These are phyloP conservation scores for Neobulgaria alba DNA, from an alignment of 2,329 filamentous ascomycete species.

Conservation along the genomic window DNA sequence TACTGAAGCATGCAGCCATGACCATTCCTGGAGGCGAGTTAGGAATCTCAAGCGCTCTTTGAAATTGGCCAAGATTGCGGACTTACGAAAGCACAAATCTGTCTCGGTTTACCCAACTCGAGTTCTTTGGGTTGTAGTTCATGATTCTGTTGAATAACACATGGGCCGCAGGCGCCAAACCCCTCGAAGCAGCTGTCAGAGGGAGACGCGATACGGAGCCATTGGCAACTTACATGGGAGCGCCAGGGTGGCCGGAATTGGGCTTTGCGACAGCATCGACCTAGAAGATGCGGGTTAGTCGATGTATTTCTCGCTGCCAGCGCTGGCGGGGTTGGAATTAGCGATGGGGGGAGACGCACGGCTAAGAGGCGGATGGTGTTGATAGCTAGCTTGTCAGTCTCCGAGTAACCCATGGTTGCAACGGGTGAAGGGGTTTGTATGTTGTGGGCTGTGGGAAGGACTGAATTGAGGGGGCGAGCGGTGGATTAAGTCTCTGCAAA, in stretches of 20 bases:
- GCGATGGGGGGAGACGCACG: slow-evolving; percentile 51
- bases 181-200: slow-evolving; percentile 40
- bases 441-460: too few relatives aligned
- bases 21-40: slow-evolving; percentile 64
- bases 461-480: too few relatives aligned
- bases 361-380: slow-evolving; percentile 97
- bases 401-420: slow-evolving; percentile 69
- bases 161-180: slow-evolving; percentile 90
- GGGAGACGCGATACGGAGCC: neutral
- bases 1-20: slow-evolving; percentile 99
- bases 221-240: slow-evolving; percentile 69
- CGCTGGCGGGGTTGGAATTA: slow-evolving; percentile 33
- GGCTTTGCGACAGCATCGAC: slow-evolving; percentile 94
- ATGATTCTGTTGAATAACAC: slow-evolving; percentile 99
- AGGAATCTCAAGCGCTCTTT: neutral
- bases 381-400: slow-evolving; percentile 83
- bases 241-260: slow-evolving; percentile 97
- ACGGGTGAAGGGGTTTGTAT: slow-evolving; percentile 2
- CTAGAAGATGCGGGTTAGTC: slow-evolving; percentile 42
- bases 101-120: slow-evolving; percentile 93
- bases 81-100: slow-evolving; percentile 98
- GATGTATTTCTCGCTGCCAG: too few relatives aligned
- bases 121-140: slow-evolving; percentile 99
- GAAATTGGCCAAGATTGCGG: neutral
- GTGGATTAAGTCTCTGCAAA: too few relatives aligned